A percentile compares a stretch with the other conserved stretches of the same genome.
Conservation (phyloP, 768 basidiomycete genomes). For the Exidia glandulosa region DNA sequence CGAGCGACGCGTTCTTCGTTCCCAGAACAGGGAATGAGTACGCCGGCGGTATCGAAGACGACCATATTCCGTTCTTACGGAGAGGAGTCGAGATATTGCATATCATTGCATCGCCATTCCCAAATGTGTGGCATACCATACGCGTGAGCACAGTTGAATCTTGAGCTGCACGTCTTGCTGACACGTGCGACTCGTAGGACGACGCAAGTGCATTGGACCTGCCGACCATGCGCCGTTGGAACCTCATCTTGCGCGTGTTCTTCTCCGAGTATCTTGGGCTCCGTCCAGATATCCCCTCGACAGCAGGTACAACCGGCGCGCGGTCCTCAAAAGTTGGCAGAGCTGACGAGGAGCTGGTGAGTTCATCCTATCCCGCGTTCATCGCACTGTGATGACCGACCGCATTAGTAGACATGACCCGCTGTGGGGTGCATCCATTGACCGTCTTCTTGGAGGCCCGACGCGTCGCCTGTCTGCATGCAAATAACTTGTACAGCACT, state of each 20-base stretch:
- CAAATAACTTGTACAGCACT: neutral
- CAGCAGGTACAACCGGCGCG: too few relatives aligned
- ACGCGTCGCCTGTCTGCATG: neutral
- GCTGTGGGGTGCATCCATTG: neutral
- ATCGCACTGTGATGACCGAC: neutral
- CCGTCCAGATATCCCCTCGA: slow-evolving; percentile 24
- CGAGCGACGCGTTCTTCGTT: slow-evolving; percentile 49
- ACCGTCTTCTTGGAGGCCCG: too few relatives aligned
- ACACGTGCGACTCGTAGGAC: too few relatives aligned
- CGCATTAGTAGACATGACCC: neutral
- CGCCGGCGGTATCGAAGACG: slow-evolving; percentile 67
- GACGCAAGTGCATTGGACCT: slow-evolving; percentile 79
- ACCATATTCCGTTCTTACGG: slow-evolving; percentile 82
- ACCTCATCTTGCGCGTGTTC: slow-evolving; percentile 76
- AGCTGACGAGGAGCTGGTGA: neutral
- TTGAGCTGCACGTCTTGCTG: neutral
- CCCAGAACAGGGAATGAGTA: slow-evolving; percentile 29
- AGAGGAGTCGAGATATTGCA: slow-evolving; percentile 83
- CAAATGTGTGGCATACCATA: slow-evolving; percentile 78
- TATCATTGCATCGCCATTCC: slow-evolving; percentile 83
- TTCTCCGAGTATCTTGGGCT: slow-evolving; percentile 81
- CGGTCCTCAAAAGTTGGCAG: neutral
- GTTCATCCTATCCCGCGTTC: neutral
- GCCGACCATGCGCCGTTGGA: slow-evolving; percentile 83
- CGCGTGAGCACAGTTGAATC: slow-evolving; percentile 47